Evolutionary conservation across 768 basidiomycete genomes (phyloP), one percentile per base, ranked within the genome.

Genomic region (Naganishia randhawae): DNA sequence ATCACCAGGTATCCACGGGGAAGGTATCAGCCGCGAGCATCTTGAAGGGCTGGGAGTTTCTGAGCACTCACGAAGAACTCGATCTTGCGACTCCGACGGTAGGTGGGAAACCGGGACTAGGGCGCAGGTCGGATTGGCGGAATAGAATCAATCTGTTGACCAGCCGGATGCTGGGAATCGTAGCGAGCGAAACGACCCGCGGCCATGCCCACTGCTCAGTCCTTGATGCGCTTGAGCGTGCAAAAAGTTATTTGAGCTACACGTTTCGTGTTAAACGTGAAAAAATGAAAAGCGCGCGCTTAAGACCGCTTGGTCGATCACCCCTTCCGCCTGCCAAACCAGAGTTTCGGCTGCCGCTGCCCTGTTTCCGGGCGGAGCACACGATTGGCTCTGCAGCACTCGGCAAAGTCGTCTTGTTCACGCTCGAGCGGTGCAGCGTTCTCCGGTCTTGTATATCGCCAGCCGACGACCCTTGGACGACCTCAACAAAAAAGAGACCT

Each of bases 401-500:
- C n/a, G 51, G 25, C 29, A 8, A 52, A 52, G 51, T 52, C 51
- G 51, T 52, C 29, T 48, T 48, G 45, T 48, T 48, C 45, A 48
- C 51, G 29, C 51, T 31, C 4, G n/a, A 41, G 17, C 35, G 17
- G 22, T 61, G 37, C 19, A 39, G 35, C 22, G n/a, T 13, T 37
- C 31, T 39, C 37, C 29, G 37, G 27, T 14, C 39, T 7, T 9
- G 54, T 35, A 27, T 10, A 55, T 17, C 54, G 54, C 54, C 54
- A 55, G 54, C 54, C 54, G 54, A 55, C 54, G n/a, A 32, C 35
- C 33, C 57, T 48, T 48, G 45, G 57, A 61, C 57, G 57, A 61
- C 57, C 37, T 61, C 57, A 42, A 61, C 39, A 61, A 61, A 61
- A 61, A 61, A 39, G 57, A 55, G 32, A 54, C 53, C 54, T 37